Percentiles rank a stretch among this genome's conserved stretches.
Evolutionary conservation across 805 yeast species (phyloP).

Genomic region (Soucietia sequanensis): DNA sequence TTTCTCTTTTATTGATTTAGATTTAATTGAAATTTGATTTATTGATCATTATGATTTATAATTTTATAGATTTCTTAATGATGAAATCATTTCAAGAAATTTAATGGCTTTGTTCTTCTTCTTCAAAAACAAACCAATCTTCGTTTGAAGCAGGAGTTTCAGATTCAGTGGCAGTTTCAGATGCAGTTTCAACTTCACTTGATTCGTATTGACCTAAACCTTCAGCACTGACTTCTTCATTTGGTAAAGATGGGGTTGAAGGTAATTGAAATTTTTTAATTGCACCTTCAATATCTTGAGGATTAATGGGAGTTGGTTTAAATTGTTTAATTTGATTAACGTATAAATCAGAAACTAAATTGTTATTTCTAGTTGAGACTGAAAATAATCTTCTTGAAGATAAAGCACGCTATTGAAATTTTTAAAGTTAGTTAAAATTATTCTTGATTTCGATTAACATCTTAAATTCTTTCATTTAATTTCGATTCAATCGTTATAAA

Average conservation of each 20-base stretch:
- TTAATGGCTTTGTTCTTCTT: conserved; percentile 55
- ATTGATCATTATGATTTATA: background rate
- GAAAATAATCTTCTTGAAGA: conserved; percentile 42
- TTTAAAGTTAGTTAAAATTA: conserved; percentile 7
- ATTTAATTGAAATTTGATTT: background rate
- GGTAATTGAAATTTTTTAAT: conserved; percentile 86
- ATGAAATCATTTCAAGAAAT: conserved; percentile 2
- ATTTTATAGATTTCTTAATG: background rate
- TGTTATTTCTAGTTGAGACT: conserved; percentile 42
- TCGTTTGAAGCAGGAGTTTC: conserved; percentile 53
- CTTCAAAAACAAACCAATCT: conserved; percentile 82
- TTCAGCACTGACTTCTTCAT: conserved; percentile 65
- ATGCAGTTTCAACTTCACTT: conserved; percentile 68
- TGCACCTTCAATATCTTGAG: conserved; percentile 72
- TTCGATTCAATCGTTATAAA: too few species aligned
- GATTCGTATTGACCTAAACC: conserved; percentile 68
- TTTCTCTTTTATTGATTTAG: background rate
- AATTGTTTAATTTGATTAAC: conserved; percentile 82
- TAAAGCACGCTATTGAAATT: conserved; percentile 26
- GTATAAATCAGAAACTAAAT: conserved; percentile 82
- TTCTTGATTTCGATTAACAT: background rate
- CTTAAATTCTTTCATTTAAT: background rate
- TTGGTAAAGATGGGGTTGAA: conserved; percentile 71
- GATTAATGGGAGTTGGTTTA: conserved; percentile 76
- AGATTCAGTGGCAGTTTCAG: conserved; percentile 22